These are phyloP conservation scores for Wickerhamiella occidentalis DNA, from an alignment of 805 yeast species.

Conservation along the genomic window DNA sequence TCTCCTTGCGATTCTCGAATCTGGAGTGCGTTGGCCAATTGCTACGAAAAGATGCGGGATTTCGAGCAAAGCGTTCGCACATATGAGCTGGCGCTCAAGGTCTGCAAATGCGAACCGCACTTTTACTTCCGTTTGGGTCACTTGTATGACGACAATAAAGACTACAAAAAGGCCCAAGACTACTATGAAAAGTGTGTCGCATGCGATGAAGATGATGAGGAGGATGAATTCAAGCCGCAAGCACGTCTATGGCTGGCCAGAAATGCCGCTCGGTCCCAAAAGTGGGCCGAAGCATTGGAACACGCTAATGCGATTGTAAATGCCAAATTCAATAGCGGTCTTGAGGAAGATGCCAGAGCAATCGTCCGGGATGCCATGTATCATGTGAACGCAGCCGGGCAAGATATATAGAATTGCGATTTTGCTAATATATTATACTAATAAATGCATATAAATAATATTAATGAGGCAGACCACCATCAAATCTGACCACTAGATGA, in stretches of 20 bases:
- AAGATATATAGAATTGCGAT: not conserved
- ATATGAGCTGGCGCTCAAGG: constrained; percentile 60
- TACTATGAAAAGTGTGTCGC: constrained; percentile 54
- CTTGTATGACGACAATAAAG: constrained; percentile 47
- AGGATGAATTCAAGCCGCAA: constrained; percentile 57
- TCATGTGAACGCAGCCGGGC: constrained; percentile 15
- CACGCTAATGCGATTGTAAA: constrained; percentile 38
- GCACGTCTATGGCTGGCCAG: constrained; percentile 83
- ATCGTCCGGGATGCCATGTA: constrained; percentile 66
- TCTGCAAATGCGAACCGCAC: constrained; percentile 42
- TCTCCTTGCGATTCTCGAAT: constrained; percentile 83
- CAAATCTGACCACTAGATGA: too few species aligned
- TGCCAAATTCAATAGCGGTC: constrained; percentile 62
- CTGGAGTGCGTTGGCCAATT: constrained; percentile 92
- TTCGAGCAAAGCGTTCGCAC: constrained; percentile 64
- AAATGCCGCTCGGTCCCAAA: constrained; percentile 42
- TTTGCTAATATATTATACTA: too few species aligned
- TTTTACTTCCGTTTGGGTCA: constrained; percentile 57
- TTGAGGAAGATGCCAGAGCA: constrained; percentile 77
- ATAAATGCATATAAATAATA: not conserved
- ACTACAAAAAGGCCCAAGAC: constrained; percentile 40
- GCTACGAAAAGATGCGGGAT: constrained; percentile 70
- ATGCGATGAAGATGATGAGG: constrained; percentile 52
- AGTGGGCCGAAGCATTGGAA: constrained; percentile 56
- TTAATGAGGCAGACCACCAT: too few species aligned